phyloP scores from a whole-genome alignment of 495 filamentous ascomycete genomes.

The Aspergillus coremiiformis region DNA sequence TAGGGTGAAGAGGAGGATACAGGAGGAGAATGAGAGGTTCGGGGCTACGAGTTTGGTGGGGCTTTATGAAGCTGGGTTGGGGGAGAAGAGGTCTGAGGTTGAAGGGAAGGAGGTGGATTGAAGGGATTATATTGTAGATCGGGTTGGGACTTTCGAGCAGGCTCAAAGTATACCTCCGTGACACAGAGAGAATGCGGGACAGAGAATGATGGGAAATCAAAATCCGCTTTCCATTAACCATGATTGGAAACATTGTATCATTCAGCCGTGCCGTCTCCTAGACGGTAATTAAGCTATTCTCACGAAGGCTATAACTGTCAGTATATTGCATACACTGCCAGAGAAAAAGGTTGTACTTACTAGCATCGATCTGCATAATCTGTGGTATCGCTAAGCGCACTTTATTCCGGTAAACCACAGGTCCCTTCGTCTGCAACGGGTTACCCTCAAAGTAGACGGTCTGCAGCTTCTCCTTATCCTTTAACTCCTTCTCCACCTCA shows the following conservation, averaged over 20 bases:
- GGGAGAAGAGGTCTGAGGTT: not conserved
- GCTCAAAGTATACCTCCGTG: not conserved
- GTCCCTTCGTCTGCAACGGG: slow-evolving; percentile 68
- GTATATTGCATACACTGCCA: slow-evolving; percentile 2
- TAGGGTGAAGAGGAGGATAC: slow-evolving; percentile 11
- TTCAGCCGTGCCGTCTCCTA: not conserved
- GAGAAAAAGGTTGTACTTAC: slow-evolving; percentile 52
- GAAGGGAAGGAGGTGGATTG: not conserved
- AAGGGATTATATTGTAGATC: not conserved
- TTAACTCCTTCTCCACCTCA: slow-evolving; percentile 75
- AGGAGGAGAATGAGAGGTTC: slow-evolving; percentile 12
- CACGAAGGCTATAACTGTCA: slow-evolving; percentile 23
- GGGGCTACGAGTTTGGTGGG: slow-evolving; percentile 22
- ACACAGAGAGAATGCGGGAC: too few relatives aligned
- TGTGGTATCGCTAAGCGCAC: slow-evolving; percentile 79
- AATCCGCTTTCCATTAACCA: not conserved
- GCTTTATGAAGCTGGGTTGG: slow-evolving; percentile 21
- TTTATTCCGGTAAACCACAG: slow-evolving; percentile 86
- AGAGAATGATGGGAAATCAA: too few relatives aligned
- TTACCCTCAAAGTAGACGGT: slow-evolving; percentile 99
- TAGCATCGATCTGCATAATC: slow-evolving; percentile 90
- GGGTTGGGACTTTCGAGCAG: not conserved
- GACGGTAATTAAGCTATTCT: slow-evolving; percentile 13
- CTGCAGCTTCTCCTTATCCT: slow-evolving; percentile 66
- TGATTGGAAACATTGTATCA: not conserved